Evolutionary conservation across 2,329 filamentous ascomycete genomes (phyloP), one percentile per base, ranked within the genome.

Genomic region (Dothistroma septosporum): DNA sequence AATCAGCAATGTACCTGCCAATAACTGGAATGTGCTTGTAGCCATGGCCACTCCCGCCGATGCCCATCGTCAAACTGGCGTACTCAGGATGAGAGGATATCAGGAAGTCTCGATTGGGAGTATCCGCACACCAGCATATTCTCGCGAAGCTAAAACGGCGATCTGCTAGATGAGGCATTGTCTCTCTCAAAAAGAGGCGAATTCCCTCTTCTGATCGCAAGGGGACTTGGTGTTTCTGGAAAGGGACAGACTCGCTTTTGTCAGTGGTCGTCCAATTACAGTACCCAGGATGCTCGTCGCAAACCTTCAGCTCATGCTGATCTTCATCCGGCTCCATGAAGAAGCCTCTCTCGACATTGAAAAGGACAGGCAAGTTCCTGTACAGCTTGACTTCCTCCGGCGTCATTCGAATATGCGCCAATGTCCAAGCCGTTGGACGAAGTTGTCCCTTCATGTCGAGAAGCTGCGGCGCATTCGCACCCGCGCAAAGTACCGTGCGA

Each of bases 61-160:
- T 76, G 4, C 79, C 82, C 16, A 84, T 66, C 2, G 81, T 68
- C 22, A 83, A 66, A 28, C 74, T 77, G 37, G 55, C 44, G 47
- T 57, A 71, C 11, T 76, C 70, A 0, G 81, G 80, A 68, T 84
- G 81, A 32, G 71, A 70, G 56, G 79, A 78, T 58, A 85, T 82
- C 19, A 85, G 68, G 58, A 83, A 85, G 21, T 79, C 74, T 2
- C 81, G 76, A 67, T 85, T 80, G 0, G 79, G 76, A 0, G 82
- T 85, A 65, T 85, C 83, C 0, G 82, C 78, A 65, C 82, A 82
- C 82, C 83, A 85, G 70, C 82, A 85, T 33, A 85, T 79, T 16
- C 81, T 74, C 8, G 80, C 80, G 61, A 81, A 83, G 21, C 71
- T 76, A 54, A 84, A 79, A 0, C 76, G 75, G 1, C 82, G 76